Evolutionary conservation across 23 red algal genomes (phyloP), one percentile per base, ranked within the genome.

Genomic region (Chondrus crispus): DNA sequence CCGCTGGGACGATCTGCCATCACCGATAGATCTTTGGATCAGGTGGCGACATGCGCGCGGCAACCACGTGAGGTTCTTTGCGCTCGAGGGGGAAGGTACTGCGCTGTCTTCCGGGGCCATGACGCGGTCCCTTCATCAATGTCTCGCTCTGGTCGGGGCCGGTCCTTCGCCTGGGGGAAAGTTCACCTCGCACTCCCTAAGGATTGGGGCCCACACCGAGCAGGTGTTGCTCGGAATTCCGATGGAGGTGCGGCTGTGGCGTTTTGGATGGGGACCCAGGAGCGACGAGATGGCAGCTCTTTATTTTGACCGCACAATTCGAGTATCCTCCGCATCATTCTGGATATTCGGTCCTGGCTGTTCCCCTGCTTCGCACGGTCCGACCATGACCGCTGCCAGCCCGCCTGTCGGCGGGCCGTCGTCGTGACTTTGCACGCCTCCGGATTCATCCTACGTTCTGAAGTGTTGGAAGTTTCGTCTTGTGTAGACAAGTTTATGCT

Each of bases 401-500:
- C 33, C n/a, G 33, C 52, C 46, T 39, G 19, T 6, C 38, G 22
- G 22, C 43, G 38, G 71, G 39, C 43, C 28, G n/a, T 39, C 28
- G 28, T 26, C 36, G 43, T 76, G n/a, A 22, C 39, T 10, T 41
- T 7, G 20, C 39, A 28, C 5, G 41, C 37, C 3, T 46, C 43
- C n/a, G n/a, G n/a, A n/a, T n/a, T n/a, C n/a, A n/a, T n/a, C n/a
- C n/a, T n/a, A n/a, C n/a, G n/a, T n/a, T n/a, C n/a, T n/a, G n/a
- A n/a, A n/a, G n/a, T 85, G 81, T 85, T 44, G 81, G 81, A 46
- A 22, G 55, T 85, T 85, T 85, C 55, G 81, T 68, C 29, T 16
- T 4, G 81, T 85, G 81, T 69, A 44, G 45, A 71, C 36, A 36
- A 20, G 58, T 68, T 85, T 85, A 85, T 85, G 58, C 54, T 16